Conservation (phyloP, 2,329 filamentous ascomycete species). For the Myriosclerotinia duriaeana region DNA sequence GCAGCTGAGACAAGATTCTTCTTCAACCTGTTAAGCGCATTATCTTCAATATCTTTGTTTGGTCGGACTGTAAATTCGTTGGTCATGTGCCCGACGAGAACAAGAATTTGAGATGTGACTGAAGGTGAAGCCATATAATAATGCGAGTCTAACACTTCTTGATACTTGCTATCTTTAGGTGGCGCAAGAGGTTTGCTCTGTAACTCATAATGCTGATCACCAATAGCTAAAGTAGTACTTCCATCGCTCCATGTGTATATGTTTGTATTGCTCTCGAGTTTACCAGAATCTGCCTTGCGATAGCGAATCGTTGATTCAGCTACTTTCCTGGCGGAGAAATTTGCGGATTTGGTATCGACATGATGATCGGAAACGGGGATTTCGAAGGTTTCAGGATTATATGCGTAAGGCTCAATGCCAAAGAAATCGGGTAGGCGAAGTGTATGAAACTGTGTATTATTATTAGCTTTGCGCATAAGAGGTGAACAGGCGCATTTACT, state of each 20-base stretch:
- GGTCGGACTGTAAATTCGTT: slow-evolving; percentile 69
- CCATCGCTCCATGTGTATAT: slow-evolving; percentile 79
- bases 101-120: slow-evolving; percentile 64
- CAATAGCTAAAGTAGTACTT: slow-evolving; percentile 72
- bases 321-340: slow-evolving; percentile 55
- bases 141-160: slow-evolving; percentile 68
- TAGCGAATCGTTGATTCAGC: slow-evolving; percentile 68
- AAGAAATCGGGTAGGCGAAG: slow-evolving; percentile 73
- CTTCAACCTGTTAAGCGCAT: slow-evolving; percentile 67
- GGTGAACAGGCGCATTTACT: slow-evolving; percentile 45
- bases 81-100: slow-evolving; percentile 73
- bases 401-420: slow-evolving; percentile 66
- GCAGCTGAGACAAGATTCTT: slow-evolving; percentile 65
- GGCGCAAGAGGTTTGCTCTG: slow-evolving; percentile 69
- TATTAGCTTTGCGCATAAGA: slow-evolving; percentile 29
- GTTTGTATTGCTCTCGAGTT: slow-evolving; percentile 72
- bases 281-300: slow-evolving; percentile 61
- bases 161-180: slow-evolving; percentile 53
- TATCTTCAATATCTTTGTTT: slow-evolving; percentile 66
- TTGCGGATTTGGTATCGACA: slow-evolving; percentile 46
- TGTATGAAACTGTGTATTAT: slow-evolving; percentile 57
- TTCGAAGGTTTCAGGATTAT: slow-evolving; percentile 64
- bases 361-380: slow-evolving; percentile 60
- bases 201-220: slow-evolving; percentile 73
- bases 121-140: slow-evolving; percentile 75